phyloP scores from a whole-genome alignment of 495 filamentous ascomycete species.

The Penicillium riverlandense region DNA sequence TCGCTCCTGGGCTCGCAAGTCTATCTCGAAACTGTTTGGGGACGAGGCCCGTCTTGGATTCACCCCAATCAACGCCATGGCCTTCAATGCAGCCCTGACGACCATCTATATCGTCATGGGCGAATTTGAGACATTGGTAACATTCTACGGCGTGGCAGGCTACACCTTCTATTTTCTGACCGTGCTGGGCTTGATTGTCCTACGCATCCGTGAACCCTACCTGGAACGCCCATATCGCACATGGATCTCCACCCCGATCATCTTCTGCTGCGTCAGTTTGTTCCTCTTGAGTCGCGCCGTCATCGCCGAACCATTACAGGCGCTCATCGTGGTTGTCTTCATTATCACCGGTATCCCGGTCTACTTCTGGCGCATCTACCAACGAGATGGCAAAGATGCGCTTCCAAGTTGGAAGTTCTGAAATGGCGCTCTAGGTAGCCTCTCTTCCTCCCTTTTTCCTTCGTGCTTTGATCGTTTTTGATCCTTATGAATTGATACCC shows the following conservation, averaged over 20 bases:
- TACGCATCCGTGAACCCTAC: slow-evolving; percentile 80
- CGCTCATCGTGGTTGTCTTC: slow-evolving; percentile 76
- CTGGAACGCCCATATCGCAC: slow-evolving; percentile 86
- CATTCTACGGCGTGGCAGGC: slow-evolving; percentile 94
- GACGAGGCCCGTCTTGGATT: slow-evolving; percentile 55
- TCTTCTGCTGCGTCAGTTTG: slow-evolving; percentile 95
- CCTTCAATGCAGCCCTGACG: slow-evolving; percentile 69
- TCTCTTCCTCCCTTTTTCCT: not conserved
- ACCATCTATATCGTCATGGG: slow-evolving; percentile 72
- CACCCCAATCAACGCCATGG: slow-evolving; percentile 86
- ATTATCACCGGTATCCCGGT: slow-evolving; percentile 76
- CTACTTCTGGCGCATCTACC: slow-evolving; percentile 78
- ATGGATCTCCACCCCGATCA: slow-evolving; percentile 94
- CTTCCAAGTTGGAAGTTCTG: slow-evolving; percentile 55
- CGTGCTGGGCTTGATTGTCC: slow-evolving; percentile 84
- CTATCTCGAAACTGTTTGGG: slow-evolving; percentile 51
- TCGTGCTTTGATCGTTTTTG: slow-evolving; percentile 5
- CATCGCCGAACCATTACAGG: slow-evolving; percentile 85
- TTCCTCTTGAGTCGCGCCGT: slow-evolving; percentile 84
- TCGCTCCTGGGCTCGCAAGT: slow-evolving; percentile 50
- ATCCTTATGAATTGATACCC: slow-evolving; percentile 18
- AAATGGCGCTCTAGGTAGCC: slow-evolving; percentile 29
- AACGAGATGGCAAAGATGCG: slow-evolving; percentile 36
- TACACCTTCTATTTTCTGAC: slow-evolving; percentile 97
- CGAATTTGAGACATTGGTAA: slow-evolving; percentile 85